These are phyloP conservation scores for Peniophora sp. DNA, from an alignment of 1,284 basidiomycete genomes.

Conservation along the genomic window DNA sequence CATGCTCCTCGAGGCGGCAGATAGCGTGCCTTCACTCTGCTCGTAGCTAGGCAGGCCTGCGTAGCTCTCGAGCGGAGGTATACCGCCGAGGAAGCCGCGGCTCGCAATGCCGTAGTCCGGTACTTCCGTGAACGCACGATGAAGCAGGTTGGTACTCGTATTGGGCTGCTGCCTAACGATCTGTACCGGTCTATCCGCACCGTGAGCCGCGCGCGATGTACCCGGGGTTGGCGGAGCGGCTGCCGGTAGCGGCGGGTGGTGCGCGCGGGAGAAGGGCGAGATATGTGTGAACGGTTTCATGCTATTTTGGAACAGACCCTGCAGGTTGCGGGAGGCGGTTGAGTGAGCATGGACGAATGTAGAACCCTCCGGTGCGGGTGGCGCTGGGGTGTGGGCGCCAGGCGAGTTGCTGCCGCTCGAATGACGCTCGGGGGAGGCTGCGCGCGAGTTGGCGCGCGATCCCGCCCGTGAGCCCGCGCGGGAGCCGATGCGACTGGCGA, in stretches of 20 bases:
- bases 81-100: slow-evolving; percentile 75
- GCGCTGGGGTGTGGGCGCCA: neutral
- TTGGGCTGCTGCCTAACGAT: slow-evolving; percentile 17
- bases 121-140: slow-evolving; percentile 64
- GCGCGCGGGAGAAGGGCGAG: slow-evolving; percentile 26
- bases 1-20: slow-evolving; percentile 11
- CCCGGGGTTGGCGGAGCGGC: slow-evolving; percentile 9
- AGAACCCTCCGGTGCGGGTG: slow-evolving; percentile 21
- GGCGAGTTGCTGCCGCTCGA: slow-evolving; percentile 11
- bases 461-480: slow-evolving; percentile 17
- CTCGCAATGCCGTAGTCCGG: slow-evolving; percentile 79
- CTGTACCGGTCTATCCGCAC: slow-evolving; percentile 4
- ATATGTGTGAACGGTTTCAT: slow-evolving; percentile 54
- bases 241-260: slow-evolving; percentile 16
- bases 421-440: slow-evolving; percentile 39
- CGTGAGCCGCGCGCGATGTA: slow-evolving; percentile 5
- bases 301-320: slow-evolving; percentile 47
- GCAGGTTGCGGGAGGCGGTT: slow-evolving; percentile 41
- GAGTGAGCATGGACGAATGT: slow-evolving; percentile 43
- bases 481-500: slow-evolving; percentile 24
- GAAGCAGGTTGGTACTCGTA: slow-evolving; percentile 35
- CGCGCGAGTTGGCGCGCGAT: slow-evolving; percentile 40
- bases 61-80: slow-evolving; percentile 73
- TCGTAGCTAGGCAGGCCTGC: slow-evolving; percentile 77
- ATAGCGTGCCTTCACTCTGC: slow-evolving; percentile 32